Evolutionary conservation across 2,329 filamentous ascomycete genomes (phyloP).

Genomic region (Huntiella bhutanensis): DNA sequence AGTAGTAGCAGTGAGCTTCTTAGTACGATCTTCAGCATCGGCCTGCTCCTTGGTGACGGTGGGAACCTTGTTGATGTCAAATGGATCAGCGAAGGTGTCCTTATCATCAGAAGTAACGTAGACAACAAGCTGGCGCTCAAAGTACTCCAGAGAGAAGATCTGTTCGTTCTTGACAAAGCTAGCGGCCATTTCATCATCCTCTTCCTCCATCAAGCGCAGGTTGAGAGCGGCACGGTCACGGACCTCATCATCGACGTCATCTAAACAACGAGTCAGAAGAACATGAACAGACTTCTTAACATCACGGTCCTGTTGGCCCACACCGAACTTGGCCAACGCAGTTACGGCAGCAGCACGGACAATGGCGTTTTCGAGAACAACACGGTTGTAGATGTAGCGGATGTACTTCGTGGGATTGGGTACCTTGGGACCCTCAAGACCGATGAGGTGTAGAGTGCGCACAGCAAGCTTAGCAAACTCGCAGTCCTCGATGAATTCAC

Average conservation of each 20-base stretch:
- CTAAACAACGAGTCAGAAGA: constrained; percentile 76
- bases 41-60: constrained; percentile 92
- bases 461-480: constrained; percentile 97
- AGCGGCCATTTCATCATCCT: constrained; percentile 70
- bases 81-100: constrained; percentile 63
- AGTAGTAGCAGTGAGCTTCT: constrained; percentile 86
- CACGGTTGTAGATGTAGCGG: constrained; percentile 96
- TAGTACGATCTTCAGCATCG: constrained; percentile 84
- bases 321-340: constrained; percentile 88
- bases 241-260: constrained; percentile 95
- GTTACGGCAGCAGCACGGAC: constrained; percentile 91
- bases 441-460: constrained; percentile 81
- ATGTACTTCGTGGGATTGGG: constrained; percentile 96
- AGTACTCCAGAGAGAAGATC: constrained; percentile 84
- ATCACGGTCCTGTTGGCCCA: constrained; percentile 87
- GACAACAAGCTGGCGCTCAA: constrained; percentile 93
- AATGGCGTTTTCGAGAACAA: constrained; percentile 91
- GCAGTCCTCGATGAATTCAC: constrained; percentile 98
- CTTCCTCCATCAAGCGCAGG: constrained; percentile 76
- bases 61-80: constrained; percentile 80
- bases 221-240: constrained; percentile 88
- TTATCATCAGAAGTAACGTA: constrained; percentile 90
- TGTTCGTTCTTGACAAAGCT: constrained; percentile 92
- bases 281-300: constrained; percentile 93
- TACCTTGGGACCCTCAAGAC: constrained; percentile 86